These are phyloP conservation scores for Lenwebbia sp. DNA, from an alignment of 345 rosid species.

Conservation along the genomic window DNA sequence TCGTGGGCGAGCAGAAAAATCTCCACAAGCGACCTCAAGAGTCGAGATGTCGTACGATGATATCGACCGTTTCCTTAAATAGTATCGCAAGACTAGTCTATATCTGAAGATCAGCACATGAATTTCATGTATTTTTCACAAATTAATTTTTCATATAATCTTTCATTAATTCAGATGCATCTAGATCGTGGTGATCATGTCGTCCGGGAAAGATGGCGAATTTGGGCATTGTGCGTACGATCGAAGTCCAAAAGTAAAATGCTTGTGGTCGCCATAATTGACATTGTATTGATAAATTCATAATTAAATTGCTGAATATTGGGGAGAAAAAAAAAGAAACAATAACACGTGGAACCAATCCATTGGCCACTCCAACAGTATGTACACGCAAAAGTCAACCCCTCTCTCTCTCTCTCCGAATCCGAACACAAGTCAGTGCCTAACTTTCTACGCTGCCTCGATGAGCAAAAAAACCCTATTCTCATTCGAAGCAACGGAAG, in stretches of 20 bases:
- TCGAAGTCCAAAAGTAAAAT: neutral
- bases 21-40: neutral
- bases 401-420: neutral
- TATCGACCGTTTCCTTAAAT: neutral
- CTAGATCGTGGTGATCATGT: neutral
- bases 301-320: neutral
- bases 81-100: neutral
- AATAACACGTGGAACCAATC: neutral
- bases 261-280: neutral
- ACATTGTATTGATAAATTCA: neutral
- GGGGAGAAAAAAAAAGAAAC: neutral
- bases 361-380: neutral
- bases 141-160: neutral
- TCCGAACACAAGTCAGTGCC: neutral
- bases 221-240: neutral
- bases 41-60: neutral
- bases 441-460: neutral
- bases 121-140: neutral
- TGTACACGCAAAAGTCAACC: neutral
- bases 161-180: neutral
- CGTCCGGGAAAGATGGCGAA: neutral
- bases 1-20: neutral
- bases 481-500: neutral
- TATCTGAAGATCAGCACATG: neutral
- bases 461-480: neutral